These are phyloP conservation scores for Carallia brachiata DNA, from an alignment of 345 rosid species.

Conservation along the genomic window DNA sequence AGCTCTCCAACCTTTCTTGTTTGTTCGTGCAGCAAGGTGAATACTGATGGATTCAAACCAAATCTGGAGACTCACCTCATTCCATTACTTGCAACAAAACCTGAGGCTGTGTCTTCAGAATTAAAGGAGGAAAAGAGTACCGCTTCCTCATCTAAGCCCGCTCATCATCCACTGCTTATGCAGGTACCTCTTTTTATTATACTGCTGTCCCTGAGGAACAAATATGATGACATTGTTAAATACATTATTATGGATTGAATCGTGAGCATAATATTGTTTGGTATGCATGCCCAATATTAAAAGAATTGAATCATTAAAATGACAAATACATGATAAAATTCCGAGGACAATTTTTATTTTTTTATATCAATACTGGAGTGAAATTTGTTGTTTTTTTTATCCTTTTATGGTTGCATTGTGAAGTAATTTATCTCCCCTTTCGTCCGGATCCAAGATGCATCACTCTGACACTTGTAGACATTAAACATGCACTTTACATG, in stretches of 20 bases:
- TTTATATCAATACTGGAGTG: too few relatives aligned
- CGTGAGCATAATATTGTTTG: background rate
- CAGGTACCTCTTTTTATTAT: slow-evolving; percentile 45
- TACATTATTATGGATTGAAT: background rate
- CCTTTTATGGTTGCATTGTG: too few relatives aligned
- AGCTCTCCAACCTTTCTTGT: slow-evolving; percentile 18
- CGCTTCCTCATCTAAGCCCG: slow-evolving; percentile 45
- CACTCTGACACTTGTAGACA: too few relatives aligned
- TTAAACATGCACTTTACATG: too few relatives aligned
- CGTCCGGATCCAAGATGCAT: too few relatives aligned
- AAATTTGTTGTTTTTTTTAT: too few relatives aligned
- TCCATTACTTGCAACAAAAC: slow-evolving; percentile 69
- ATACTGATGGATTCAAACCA: slow-evolving; percentile 89
- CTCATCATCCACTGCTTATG: slow-evolving; percentile 85
- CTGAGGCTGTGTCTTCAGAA: slow-evolving; percentile 47
- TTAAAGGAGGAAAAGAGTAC: slow-evolving; percentile 44
- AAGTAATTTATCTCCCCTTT: too few relatives aligned
- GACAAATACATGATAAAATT: background rate
- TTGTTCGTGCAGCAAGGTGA: slow-evolving; percentile 69
- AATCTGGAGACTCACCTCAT: slow-evolving; percentile 84
- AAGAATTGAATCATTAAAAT: background rate
- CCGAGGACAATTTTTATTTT: too few relatives aligned
- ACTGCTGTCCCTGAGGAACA: background rate
- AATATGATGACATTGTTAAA: background rate
- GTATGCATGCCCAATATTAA: background rate